A percentile compares a stretch with the other conserved stretches of the same genome.
Evolutionary conservation across 2,329 filamentous ascomycete species (phyloP).

Genomic region (Colletotrichum sidae): DNA sequence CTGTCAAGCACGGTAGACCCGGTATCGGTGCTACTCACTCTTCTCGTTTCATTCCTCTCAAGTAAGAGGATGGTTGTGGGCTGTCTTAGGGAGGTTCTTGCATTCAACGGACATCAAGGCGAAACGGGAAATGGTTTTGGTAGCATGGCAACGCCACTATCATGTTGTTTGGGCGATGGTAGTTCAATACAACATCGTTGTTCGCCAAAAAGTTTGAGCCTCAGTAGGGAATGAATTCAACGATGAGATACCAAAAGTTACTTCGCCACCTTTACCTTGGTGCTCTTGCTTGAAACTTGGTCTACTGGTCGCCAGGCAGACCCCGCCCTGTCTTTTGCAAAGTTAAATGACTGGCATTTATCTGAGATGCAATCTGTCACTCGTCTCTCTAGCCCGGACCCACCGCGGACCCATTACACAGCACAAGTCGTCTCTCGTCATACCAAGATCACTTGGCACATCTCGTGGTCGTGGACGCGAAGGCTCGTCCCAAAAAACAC

Average conservation of each 20-base stretch:
- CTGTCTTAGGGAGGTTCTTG: slow-evolving; percentile 61
- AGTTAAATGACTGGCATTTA: no score
- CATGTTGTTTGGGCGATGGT: slow-evolving; percentile 40
- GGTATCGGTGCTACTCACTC: slow-evolving; percentile 99
- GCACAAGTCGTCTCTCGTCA: background rate
- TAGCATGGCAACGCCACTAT: slow-evolving; percentile 51
- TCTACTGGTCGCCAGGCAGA: no score
- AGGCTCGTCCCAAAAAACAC: background rate
- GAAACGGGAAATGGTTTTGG: slow-evolving; percentile 68
- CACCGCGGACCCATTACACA: background rate
- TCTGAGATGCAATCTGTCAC: slow-evolving; percentile 6
- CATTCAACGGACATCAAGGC: slow-evolving; percentile 68
- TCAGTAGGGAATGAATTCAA: slow-evolving; percentile 37
- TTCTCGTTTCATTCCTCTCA: slow-evolving; percentile 99
- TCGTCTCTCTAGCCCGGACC: slow-evolving; percentile 5
- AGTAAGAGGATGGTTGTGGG: slow-evolving; percentile 79
- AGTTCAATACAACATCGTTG: slow-evolving; percentile 41
- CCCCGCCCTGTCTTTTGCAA: background rate
- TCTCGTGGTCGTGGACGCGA: no score
- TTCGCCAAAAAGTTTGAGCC: slow-evolving; percentile 40
- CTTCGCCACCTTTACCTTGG: no score
- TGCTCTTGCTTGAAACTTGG: no score
- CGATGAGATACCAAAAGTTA: slow-evolving; percentile 35
- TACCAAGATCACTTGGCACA: no score
- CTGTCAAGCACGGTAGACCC: slow-evolving; percentile 99